Conservation (phyloP, 2,329 filamentous ascomycete species). For the Atkinsonella texensis region DNA sequence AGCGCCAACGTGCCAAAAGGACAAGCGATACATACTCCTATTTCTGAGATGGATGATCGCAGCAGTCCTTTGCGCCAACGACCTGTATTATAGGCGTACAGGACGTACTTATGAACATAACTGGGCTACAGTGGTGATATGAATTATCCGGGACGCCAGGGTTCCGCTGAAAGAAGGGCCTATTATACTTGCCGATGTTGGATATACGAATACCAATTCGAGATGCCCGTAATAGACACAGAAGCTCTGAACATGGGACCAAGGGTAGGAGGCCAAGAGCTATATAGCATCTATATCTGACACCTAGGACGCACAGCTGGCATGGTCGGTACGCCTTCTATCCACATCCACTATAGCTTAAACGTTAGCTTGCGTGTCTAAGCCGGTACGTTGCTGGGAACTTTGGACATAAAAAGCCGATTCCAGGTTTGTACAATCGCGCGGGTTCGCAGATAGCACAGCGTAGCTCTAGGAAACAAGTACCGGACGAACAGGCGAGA, state of each 20-base stretch:
- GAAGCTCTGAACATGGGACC: not conserved
- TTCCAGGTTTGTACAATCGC: not conserved
- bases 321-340: not conserved
- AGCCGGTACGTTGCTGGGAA: not conserved
- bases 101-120: not conserved
- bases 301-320: not conserved
- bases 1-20: too few relatives aligned
- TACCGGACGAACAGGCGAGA: not conserved
- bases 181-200: not conserved
- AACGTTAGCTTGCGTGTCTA: not conserved
- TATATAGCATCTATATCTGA: not conserved
- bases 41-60: not conserved
- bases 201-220: not conserved
- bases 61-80: not conserved
- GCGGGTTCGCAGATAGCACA: not conserved
- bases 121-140: not conserved
- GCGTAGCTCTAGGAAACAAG: not conserved
- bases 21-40: too few relatives aligned
- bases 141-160: not conserved
- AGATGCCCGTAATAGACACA: not conserved
- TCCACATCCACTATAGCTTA: not conserved
- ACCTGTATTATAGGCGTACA: not conserved
- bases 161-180: not conserved
- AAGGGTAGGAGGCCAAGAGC: not conserved
- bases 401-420: not conserved